These are phyloP conservation scores for Gymnopilus dilepis DNA, from an alignment of 768 basidiomycete species.

Conservation along the genomic window DNA sequence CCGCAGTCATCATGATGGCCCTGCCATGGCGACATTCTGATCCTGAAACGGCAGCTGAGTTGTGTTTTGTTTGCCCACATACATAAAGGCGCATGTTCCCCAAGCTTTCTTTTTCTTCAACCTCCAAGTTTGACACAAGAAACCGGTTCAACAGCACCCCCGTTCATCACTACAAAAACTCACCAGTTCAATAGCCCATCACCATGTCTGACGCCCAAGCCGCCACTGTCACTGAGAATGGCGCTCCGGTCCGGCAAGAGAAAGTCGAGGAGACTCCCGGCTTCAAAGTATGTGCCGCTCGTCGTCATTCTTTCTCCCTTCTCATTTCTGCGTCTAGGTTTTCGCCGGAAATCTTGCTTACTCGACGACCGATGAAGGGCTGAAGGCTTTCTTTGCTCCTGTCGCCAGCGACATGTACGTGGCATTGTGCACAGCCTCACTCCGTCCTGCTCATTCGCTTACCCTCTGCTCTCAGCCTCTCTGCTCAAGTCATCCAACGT, in stretches of 20 bases:
- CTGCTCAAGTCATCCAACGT: conserved; percentile 86
- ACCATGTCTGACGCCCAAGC: conserved; percentile 92
- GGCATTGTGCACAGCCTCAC: conserved; percentile 49
- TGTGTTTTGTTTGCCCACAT: conserved; percentile 41
- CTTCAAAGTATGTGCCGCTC: conserved; percentile 68
- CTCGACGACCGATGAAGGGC: conserved; percentile 91
- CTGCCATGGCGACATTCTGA: conserved; percentile 49
- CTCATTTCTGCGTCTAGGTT: conserved; percentile 56
- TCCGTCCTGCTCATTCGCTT: conserved; percentile 20
- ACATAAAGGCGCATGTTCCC: conserved; percentile 40
- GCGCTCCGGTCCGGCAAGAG: conserved; percentile 82
- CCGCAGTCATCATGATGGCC: conserved; percentile 19
- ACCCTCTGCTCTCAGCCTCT: conserved; percentile 53
- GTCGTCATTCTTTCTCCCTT: conserved; percentile 26
- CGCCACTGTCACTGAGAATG: conserved; percentile 82
- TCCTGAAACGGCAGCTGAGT: conserved; percentile 37
- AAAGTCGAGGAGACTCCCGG: conserved; percentile 72
- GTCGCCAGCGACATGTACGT: conserved; percentile 88
- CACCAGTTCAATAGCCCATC: conserved; percentile 58
- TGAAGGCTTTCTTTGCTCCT: conserved; percentile 92
- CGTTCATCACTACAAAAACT: conserved; percentile 53
- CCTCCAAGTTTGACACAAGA: conserved; percentile 86
- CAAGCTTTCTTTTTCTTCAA: conserved; percentile 59
- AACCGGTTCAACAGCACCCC: conserved; percentile 80
- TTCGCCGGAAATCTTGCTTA: conserved; percentile 97